These are phyloP conservation scores for Perilla frutescens DNA, from an alignment of 257 asterid species.

Conservation along the genomic window DNA sequence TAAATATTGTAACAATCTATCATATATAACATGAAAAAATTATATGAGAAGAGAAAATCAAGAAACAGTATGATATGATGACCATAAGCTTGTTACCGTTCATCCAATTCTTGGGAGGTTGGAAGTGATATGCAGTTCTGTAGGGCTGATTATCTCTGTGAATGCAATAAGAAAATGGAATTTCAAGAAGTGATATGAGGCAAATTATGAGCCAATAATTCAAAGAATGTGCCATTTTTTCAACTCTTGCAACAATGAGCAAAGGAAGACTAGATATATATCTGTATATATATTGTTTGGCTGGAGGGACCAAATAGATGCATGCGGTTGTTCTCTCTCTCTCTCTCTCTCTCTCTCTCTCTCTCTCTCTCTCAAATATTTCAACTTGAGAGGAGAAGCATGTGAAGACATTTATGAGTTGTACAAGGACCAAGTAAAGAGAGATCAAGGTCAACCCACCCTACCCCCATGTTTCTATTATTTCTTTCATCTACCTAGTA, in stretches of 20 bases:
- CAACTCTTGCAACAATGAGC: constrained; percentile 9
- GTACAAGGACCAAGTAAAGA: too few species aligned
- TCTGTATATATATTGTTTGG: background rate
- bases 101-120: constrained; percentile 65
- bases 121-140: constrained; percentile 67
- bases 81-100: constrained; percentile 35
- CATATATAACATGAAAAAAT: too few species aligned
- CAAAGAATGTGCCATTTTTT: constrained; percentile 29
- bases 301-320: background rate
- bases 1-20: background rate
- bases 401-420: background rate
- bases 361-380: background rate
- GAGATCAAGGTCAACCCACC: too few species aligned
- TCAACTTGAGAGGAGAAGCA: background rate
- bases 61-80: background rate
- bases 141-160: constrained; percentile 37
- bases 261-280: background rate
- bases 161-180: background rate
- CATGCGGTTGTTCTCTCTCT: background rate
- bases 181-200: constrained; percentile 23
- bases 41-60: too few species aligned
- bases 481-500: too few species aligned
- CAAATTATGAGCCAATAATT: constrained; percentile 19
- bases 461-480: too few species aligned
- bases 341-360: background rate